Evolutionary conservation across 768 basidiomycete genomes (phyloP).

Genomic region (Phanerochaete sordida): DNA sequence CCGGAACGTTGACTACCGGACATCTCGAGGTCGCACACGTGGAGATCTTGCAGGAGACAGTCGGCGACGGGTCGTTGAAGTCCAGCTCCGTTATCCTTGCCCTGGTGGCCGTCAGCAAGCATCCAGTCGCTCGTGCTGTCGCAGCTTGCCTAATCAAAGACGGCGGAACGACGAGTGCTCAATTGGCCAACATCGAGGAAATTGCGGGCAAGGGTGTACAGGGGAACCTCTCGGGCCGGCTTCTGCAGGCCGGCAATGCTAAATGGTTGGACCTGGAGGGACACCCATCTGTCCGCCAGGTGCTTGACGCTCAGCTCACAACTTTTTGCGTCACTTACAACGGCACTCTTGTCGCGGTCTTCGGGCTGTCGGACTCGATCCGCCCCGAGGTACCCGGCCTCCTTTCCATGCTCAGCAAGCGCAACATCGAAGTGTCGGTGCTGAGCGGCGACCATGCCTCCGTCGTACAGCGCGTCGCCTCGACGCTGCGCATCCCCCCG

Average conservation of each 20-base stretch:
- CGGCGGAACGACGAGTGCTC: neutral
- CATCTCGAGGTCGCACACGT: constrained; percentile 35
- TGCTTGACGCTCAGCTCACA: constrained; percentile 38
- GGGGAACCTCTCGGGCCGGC: constrained; percentile 29
- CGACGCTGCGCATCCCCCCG: constrained; percentile 34
- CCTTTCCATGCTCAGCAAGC: constrained; percentile 30
- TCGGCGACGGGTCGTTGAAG: neutral
- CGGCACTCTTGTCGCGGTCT: constrained; percentile 28
- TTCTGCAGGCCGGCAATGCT: constrained; percentile 34
- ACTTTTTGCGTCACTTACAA: constrained; percentile 37
- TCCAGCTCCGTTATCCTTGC: constrained; percentile 19
- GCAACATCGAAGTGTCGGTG: constrained; percentile 40
- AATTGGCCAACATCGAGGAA: constrained; percentile 22
- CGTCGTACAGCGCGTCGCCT: constrained; percentile 40
- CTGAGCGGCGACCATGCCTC: constrained; percentile 46
- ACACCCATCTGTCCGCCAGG: constrained; percentile 28
- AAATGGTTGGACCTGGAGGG: constrained; percentile 28
- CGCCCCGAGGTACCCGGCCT: constrained; percentile 38
- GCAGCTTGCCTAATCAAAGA: constrained; percentile 24
- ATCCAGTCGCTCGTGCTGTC: constrained; percentile 34
- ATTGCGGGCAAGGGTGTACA: constrained; percentile 35
- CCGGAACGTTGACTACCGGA: constrained; percentile 51
- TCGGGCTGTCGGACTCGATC: constrained; percentile 41
- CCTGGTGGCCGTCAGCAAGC: constrained; percentile 31
- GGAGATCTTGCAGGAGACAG: constrained; percentile 17